Conservation (phyloP, 768 basidiomycete genomes). For the Kwoniella pini region DNA sequence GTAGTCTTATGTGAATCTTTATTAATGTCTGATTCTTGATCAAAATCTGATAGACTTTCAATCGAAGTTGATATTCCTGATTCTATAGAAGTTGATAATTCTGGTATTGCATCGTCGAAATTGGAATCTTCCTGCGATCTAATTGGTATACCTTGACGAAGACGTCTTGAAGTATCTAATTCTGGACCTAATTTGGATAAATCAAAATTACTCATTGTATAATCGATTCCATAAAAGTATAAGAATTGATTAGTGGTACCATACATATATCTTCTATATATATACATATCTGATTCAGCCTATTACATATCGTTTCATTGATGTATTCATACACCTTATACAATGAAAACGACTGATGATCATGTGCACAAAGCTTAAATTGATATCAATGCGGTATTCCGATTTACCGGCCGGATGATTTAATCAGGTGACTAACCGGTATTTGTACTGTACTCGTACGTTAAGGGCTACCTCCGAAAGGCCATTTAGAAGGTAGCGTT, state of each 20-base stretch:
- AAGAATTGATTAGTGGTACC: background rate
- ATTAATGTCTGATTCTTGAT: background rate
- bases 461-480: no score
- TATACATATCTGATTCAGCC: no score
- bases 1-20: background rate
- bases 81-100: background rate
- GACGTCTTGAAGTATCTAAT: constrained; percentile 2
- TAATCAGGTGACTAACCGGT: no score
- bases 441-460: no score
- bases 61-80: background rate
- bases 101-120: background rate
- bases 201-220: background rate
- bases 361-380: no score
- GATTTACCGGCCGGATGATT: no score
- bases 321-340: no score
- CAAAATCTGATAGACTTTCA: background rate
- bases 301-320: no score
- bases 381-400: no score
- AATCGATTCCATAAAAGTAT: background rate
- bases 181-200: constrained; percentile 5
- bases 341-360: no score
- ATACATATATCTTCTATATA: background rate
- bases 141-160: background rate
- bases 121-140: background rate
- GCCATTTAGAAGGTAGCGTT: no score